Percentiles rank a stretch among this genome's conserved stretches.
Evolutionary conservation across 2,329 filamentous ascomycete species (phyloP).

Genomic region (Hymenoscyphus occultus): DNA sequence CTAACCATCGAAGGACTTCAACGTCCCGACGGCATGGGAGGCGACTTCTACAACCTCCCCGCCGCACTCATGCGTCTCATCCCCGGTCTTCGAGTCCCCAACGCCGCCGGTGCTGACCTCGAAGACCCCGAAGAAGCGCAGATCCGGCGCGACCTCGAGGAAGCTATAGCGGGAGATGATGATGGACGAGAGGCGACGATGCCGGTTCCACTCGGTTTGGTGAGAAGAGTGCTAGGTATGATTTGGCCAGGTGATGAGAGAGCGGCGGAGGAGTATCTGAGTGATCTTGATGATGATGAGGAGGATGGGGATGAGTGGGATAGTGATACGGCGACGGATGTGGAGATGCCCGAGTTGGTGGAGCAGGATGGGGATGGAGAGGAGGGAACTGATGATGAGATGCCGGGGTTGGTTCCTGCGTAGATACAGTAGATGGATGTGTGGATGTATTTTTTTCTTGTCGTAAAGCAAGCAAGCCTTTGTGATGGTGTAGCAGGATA

Average conservation of each 20-base stretch:
- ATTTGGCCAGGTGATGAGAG: conserved; percentile 20
- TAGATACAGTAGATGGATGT: background rate
- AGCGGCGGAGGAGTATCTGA: background rate
- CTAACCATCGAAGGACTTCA: conserved; percentile 14
- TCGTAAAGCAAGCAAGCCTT: no score
- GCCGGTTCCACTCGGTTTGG: conserved; percentile 17
- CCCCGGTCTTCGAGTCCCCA: conserved; percentile 11
- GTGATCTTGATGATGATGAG: conserved; percentile 8
- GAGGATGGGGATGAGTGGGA: conserved; percentile 12
- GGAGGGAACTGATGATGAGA: conserved; percentile 15
- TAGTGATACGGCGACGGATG: conserved; percentile 18
- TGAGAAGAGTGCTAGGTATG: conserved; percentile 25
- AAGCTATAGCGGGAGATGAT: conserved; percentile 12
- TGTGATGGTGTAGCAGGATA: no score
- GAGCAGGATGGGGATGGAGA: conserved; percentile 7
- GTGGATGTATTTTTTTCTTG: no score
- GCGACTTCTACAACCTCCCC: conserved; percentile 28
- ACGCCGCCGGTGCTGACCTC: background rate
- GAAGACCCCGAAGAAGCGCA: conserved; percentile 9
- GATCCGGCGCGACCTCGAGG: conserved; percentile 10
- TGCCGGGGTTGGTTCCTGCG: conserved; percentile 16
- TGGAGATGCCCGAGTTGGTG: conserved; percentile 21
- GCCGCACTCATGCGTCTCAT: conserved; percentile 30
- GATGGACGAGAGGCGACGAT: conserved; percentile 13
- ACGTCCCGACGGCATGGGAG: conserved; percentile 1